Base-by-base conservation (phyloP, 2,329 filamentous ascomycete genomes). In the Hymenoscyphus linearis region DNA sequence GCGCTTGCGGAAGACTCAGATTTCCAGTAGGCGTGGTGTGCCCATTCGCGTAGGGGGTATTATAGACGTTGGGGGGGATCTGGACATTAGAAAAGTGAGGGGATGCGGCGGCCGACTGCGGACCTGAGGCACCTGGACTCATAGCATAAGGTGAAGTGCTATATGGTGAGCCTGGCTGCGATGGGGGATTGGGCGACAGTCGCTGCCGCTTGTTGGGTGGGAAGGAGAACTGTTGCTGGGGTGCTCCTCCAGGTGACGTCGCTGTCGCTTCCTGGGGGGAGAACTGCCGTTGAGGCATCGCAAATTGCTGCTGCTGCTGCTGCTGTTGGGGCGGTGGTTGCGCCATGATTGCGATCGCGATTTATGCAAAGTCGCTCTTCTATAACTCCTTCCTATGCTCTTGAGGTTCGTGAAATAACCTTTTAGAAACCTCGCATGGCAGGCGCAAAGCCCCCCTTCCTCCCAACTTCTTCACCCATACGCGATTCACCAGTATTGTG, bases 131-230 rank as follows among this genome's bases (percentile, higher is more conserved):
- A 44, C 73, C 74, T 22, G 82, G 81, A 60, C 79, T 81, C 66
- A 78, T 75, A 7, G 75, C 74, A 67, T 79, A 83, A 67, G 80
- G 76, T 64, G 83, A 79, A 67, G 77, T 74, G 65, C 79, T 78
- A 70, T 85, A 86, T 0, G 85, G 84, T 36, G 85, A 89, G 57
- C 78, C 80, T 61, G 87, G 86, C 67, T 87, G 86, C 31, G 88
- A 86, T n/a, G 80, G 76, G 36, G 86, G 83, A 61, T 86, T 86
- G 57, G 88, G 86, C 27, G 88, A 90, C 55, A 90, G 77, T 60
- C 85, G 87, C 73, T 83, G 87, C 73, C 89, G 84, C 77, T 95
- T 93, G 62, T 83, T 84, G 16, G 90, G 86, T 55, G 89, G 89
- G 55, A 87, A 83, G 62, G 74, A 71, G 68, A 75, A 88, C 52